Evolutionary conservation across 2,329 filamentous ascomycete genomes (phyloP).

Genomic region (Claviceps monticola): DNA sequence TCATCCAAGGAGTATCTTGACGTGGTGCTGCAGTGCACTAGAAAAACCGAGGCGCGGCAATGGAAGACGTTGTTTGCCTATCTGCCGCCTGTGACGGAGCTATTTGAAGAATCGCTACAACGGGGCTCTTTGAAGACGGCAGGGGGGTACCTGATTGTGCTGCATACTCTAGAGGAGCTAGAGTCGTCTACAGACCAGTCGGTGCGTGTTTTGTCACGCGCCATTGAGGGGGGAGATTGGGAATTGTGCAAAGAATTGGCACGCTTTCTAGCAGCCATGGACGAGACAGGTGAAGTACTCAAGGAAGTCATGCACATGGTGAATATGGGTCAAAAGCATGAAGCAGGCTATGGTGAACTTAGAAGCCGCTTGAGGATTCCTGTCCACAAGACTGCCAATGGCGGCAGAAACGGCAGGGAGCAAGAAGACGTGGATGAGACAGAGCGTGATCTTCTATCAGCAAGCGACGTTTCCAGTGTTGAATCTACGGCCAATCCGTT

Average conservation of each 20-base stretch:
- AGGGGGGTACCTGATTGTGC: conserved; percentile 85
- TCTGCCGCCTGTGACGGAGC: conserved; percentile 73
- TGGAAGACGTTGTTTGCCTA: conserved; percentile 92
- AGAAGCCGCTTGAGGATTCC: conserved; percentile 21
- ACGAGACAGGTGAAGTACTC: conserved; percentile 71
- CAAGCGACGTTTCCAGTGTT: conserved; percentile 24
- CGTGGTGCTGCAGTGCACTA: conserved; percentile 90
- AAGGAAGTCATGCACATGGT: conserved; percentile 55
- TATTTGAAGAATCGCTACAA: conserved; percentile 85
- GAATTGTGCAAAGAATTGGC: conserved; percentile 91
- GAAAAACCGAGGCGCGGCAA: conserved; percentile 89
- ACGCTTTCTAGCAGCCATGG: conserved; percentile 85
- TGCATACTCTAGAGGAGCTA: conserved; percentile 69
- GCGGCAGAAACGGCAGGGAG: conserved; percentile 17
- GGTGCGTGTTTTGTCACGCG: conserved; percentile 65
- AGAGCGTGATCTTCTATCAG: conserved; percentile 23
- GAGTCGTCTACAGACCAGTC: conserved; percentile 60
- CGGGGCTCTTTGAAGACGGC: conserved; percentile 85
- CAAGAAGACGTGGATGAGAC: conserved; percentile 16
- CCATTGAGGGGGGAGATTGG: conserved; percentile 80
- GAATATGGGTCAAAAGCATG: conserved; percentile 24
- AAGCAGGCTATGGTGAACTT: conserved; percentile 12
- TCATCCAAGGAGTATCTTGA: conserved; percentile 79
- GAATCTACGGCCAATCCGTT: conserved; percentile 19
- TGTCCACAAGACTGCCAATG: conserved; percentile 15